phyloP scores from a whole-genome alignment of 768 basidiomycete genomes.

The Leccinum barrowsii region DNA sequence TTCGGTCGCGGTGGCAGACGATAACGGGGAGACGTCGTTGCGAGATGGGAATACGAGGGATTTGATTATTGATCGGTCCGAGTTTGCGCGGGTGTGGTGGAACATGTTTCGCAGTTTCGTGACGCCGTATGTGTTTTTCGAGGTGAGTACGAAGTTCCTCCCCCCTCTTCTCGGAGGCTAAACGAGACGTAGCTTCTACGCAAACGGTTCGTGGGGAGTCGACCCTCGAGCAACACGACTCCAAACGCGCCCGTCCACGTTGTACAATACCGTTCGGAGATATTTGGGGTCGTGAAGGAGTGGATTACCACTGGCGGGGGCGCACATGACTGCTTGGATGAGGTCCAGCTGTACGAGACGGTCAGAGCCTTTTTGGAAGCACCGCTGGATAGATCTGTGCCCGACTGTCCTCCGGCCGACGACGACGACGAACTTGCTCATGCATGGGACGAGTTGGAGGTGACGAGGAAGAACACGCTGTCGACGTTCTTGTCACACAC shows the following conservation, averaged over 20 bases:
- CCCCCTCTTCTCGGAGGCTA: neutral
- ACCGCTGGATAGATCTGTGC: constrained; percentile 49
- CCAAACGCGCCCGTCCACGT: constrained; percentile 43
- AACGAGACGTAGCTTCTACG: constrained; percentile 54
- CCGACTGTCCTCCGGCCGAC: constrained; percentile 31
- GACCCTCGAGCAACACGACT: constrained; percentile 42
- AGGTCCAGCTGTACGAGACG: constrained; percentile 56
- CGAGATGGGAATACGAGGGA: constrained; percentile 71
- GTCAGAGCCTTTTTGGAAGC: constrained; percentile 58
- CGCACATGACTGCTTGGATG: constrained; percentile 75
- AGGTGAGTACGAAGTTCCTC: constrained; percentile 46
- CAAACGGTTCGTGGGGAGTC: constrained; percentile 61
- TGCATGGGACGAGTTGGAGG: constrained; percentile 44
- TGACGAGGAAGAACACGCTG: constrained; percentile 40
- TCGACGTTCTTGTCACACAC: constrained; percentile 52
- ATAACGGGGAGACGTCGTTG: constrained; percentile 82
- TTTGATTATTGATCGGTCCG: constrained; percentile 64
- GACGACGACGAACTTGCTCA: constrained; percentile 44
- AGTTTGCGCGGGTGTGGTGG: constrained; percentile 82
- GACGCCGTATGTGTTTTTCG: constrained; percentile 77
- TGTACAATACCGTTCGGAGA: constrained; percentile 53
- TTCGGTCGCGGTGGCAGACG: constrained; percentile 78
- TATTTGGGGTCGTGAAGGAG: constrained; percentile 61
- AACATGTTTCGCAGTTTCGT: constrained; percentile 79
- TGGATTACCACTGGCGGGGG: constrained; percentile 76